Evolutionary conservation across 768 basidiomycete genomes (phyloP), one percentile per base, ranked within the genome.

Genomic region (Mycena amicta): DNA sequence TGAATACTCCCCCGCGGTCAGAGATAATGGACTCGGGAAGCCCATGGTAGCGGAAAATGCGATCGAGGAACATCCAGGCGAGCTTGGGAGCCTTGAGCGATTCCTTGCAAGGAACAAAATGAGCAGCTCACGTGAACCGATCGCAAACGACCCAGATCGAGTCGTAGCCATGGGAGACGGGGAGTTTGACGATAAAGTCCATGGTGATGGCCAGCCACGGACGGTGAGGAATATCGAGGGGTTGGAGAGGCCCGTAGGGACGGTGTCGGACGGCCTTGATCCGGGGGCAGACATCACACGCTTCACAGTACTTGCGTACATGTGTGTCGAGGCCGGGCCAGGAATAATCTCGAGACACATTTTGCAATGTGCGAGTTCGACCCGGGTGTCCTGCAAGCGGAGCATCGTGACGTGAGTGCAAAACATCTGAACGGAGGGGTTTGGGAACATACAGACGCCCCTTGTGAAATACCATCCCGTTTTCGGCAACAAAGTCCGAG

Each of bases 151-250:
- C 73, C 37, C 62, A 63, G 16, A 77, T 73, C 2, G 73, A 70
- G 56, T 77, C 68, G 56, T 68, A 78, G 4, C 72, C 72, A 47
- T 74, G 65, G 6, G 75, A 76, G 0, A 52, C 45, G 0, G 78
- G 79, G 1, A 82, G 73, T 54, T 75, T 72, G 46, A 70, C 73
- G 20, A 81, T 75, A 59, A 78, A 76, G 50, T 80, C 77, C 74
- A 79, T 77, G 0, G 70, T 69, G 25, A 80, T 72, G 3, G 72
- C 69, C 26, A 67, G 54, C 76, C 77, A 79, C 12, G 75, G 78
- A 15, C 64, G 63, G 1, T 59, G 11, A 1, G 75, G 77, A 25
- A 75, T 70, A 49, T 70, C 62, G 66, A 80, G 67, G 50, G 74
- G 72, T 55, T 74, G 56, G 22, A 79, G 64, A 4, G 66, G 51